Base-by-base conservation (phyloP, 2,329 filamentous ascomycete species). In the Fonsecaea multimorphosa region DNA sequence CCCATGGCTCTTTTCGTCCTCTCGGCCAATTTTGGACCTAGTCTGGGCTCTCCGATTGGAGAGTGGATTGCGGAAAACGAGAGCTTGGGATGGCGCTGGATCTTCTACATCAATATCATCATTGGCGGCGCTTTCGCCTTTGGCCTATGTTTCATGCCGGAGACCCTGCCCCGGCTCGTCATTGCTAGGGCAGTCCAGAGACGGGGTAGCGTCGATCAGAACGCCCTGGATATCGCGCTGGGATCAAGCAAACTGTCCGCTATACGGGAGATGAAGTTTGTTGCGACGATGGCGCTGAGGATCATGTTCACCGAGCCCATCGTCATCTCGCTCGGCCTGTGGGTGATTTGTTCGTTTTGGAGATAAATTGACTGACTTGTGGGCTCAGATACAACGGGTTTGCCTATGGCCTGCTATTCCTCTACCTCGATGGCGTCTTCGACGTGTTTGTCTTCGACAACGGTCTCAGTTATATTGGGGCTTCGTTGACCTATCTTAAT, bases 251-350 rank as follows among this genome's bases (percentile, higher is more conserved):
- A 74, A 62, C 72, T 80, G 53, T 74, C 78, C 56, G 71, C 80
- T 3, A 62, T 76, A 46, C 74, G 76, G 52, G 78, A 81, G 67
- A 73, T 80, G 29, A 71, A 73, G 29, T 80, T 81, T 63, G 75
- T 81, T 31, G 73, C 76, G 3, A 79, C 78, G 2, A 80, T 80
- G 78, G 78, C 79, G 1, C 76, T 81, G 66, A 72, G 71, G 38
- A 80, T 80, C 67, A 79, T 81, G 75, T 72, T 79, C 32, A 79
- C 77, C 0, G 78, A 81, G 60, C 78, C 78, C 0, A 79, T 81
- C 57, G 76, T 81, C n/a, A 71, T 77, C 12, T 66, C 64, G 3
- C 58, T 69, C n/a, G 67, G 64, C 31, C 44, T 69, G 61, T 65
- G 51, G 44, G 62, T 46, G 40, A 31, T 29, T n/a, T 19, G 8